Conservation (phyloP, 768 basidiomycete species). For the Termitomyces sp. region DNA sequence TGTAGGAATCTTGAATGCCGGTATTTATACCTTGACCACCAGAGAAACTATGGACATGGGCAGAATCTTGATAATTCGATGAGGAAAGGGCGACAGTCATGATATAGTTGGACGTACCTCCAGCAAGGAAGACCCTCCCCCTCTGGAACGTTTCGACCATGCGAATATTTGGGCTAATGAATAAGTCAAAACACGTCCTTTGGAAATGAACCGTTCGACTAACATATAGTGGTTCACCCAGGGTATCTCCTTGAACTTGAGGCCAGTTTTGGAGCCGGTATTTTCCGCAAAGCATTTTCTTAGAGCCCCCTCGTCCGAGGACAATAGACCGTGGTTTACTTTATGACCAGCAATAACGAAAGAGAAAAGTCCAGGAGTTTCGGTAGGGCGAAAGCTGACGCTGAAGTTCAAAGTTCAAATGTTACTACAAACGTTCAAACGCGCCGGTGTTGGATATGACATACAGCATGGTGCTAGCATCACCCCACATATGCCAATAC, state of each 20-base stretch:
- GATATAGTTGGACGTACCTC: constrained; percentile 26
- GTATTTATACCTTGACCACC: constrained; percentile 31
- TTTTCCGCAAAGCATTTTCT: constrained; percentile 16
- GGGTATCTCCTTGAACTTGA: constrained; percentile 20
- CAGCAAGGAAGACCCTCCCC: constrained; percentile 42
- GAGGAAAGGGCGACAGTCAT: neutral
- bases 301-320: constrained; percentile 26
- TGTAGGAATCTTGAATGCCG: constrained; percentile 25
- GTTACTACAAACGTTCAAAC: neutral
- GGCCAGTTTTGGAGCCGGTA: constrained; percentile 15
- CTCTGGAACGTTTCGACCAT: constrained; percentile 36
- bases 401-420: constrained; percentile 7
- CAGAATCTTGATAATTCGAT: constrained; percentile 32
- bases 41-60: constrained; percentile 38
- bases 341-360: constrained; percentile 22
- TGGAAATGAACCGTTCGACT: neutral
- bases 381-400: constrained; percentile 26
- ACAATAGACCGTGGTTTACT: constrained; percentile 15
- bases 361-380: constrained; percentile 22
- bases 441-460: constrained; percentile 2
- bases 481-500: constrained; percentile 47
- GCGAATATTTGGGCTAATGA: constrained; percentile 37
- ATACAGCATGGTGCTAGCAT: constrained; percentile 26
- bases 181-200: constrained; percentile 12
- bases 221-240: constrained; percentile 25